Conservation (phyloP, 495 filamentous ascomycete species). For the Friedmanniomyces simplex region DNA sequence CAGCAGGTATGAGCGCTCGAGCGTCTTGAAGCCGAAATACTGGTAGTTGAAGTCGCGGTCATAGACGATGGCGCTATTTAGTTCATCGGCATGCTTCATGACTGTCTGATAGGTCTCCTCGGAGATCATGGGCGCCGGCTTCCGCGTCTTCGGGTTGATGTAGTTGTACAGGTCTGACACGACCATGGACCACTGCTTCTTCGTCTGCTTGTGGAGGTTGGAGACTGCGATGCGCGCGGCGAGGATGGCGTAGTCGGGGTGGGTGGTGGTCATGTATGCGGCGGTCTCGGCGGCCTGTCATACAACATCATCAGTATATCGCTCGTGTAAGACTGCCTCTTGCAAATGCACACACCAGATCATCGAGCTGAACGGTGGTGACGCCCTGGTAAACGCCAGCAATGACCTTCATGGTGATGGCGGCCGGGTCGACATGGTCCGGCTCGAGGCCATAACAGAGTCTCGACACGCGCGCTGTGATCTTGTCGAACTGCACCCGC, state of each 20-base stretch:
- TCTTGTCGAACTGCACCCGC: conserved; percentile 99
- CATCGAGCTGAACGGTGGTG: conserved; percentile 88
- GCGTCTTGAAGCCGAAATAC: conserved; percentile 98
- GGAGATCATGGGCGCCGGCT: conserved; percentile 84
- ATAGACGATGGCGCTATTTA: conserved; percentile 98
- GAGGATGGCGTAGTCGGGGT: conserved; percentile 97
- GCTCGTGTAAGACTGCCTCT: conserved; percentile 1
- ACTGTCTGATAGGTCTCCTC: conserved; percentile 77
- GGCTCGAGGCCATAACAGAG: conserved; percentile 94
- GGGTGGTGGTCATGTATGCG: conserved; percentile 98
- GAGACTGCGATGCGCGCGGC: conserved; percentile 97
- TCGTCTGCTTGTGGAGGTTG: conserved; percentile 99
- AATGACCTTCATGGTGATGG: conserved; percentile 98
- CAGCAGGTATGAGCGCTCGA: conserved; percentile 93
- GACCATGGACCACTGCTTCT: conserved; percentile 96
- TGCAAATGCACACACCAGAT: conserved; percentile 58
- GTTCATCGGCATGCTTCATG: conserved; percentile 88
- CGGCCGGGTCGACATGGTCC: conserved; percentile 94
- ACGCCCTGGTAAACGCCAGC: conserved; percentile 98
- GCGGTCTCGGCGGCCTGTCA: conserved; percentile 90
- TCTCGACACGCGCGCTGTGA: conserved; percentile 93
- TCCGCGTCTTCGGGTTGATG: conserved; percentile 86
- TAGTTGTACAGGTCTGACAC: conserved; percentile 91
- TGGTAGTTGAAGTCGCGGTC: conserved; percentile 99
- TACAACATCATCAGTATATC: neutral